phyloP scores from a whole-genome alignment of 768 basidiomycete species.

The Dentipellis fragilis region DNA sequence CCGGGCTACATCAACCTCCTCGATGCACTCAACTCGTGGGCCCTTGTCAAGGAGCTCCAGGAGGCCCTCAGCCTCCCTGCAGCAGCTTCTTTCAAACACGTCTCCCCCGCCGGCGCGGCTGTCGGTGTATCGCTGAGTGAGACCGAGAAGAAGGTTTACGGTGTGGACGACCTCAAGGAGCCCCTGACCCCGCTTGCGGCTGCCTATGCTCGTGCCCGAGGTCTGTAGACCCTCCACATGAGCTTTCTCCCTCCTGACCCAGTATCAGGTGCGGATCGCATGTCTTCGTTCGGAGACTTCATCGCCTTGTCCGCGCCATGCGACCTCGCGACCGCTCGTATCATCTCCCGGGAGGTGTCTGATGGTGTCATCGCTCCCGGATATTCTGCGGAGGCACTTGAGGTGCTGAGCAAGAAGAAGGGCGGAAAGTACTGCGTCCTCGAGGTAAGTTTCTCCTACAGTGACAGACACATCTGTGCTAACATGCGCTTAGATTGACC shows the following conservation, averaged over 20 bases:
- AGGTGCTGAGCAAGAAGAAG: conserved; percentile 91
- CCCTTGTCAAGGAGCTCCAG: conserved; percentile 88
- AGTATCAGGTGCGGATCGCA: conserved; percentile 79
- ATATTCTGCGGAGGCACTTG: conserved; percentile 79
- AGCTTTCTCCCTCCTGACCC: not conserved
- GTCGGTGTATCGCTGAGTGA: conserved; percentile 79
- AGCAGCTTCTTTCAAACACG: conserved; percentile 98
- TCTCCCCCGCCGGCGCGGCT: conserved; percentile 95
- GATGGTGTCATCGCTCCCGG: conserved; percentile 98
- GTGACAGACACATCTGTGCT: not conserved
- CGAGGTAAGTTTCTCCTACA: conserved; percentile 40
- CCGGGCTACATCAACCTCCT: conserved; percentile 98
- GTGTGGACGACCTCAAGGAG: conserved; percentile 91
- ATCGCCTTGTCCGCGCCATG: conserved; percentile 90
- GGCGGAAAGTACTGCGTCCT: conserved; percentile 97
- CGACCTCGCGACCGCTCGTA: conserved; percentile 88
- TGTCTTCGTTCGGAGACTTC: conserved; percentile 99
- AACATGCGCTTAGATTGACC: conserved; percentile 61
- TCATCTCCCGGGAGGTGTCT: conserved; percentile 98
- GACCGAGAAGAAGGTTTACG: conserved; percentile 88
- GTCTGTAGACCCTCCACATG: conserved; percentile 24
- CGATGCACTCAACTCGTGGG: conserved; percentile 95
- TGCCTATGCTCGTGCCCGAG: conserved; percentile 94
- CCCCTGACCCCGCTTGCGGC: conserved; percentile 79
- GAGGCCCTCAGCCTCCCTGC: conserved; percentile 84